A percentile compares a stretch with the other conserved stretches of the same genome.
phyloP scores from a whole-genome alignment of 2,329 filamentous ascomycete species.

The Calonectria leucothoes region DNA sequence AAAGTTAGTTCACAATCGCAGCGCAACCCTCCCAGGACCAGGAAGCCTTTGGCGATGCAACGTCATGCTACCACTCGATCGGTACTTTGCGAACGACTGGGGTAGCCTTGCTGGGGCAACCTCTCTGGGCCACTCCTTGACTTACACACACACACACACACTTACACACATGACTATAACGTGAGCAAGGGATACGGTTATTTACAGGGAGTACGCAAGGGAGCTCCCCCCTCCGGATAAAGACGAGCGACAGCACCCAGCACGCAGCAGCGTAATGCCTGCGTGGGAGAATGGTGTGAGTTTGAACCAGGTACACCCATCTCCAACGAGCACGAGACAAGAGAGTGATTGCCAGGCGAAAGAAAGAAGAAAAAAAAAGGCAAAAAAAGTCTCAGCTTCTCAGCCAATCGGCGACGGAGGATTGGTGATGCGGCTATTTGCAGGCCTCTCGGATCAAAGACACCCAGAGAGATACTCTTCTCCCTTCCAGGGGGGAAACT shows the following conservation, averaged over 20 bases:
- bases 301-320: neutral
- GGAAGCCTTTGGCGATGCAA: constrained; percentile 7
- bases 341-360: neutral
- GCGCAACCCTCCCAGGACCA: neutral
- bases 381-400: neutral
- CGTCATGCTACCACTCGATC: neutral
- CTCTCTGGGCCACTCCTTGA: neutral
- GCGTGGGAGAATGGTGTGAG: neutral
- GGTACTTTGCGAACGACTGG: neutral
- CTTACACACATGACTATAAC: neutral
- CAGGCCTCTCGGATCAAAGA: neutral
- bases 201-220: neutral
- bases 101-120: neutral
- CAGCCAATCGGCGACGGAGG: neutral
- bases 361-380: neutral
- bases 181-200: neutral
- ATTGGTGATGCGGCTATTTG: neutral
- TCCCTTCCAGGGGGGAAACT: neutral
- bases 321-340: neutral
- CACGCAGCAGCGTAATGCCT: neutral
- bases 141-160: neutral
- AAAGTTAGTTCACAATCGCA: neutral
- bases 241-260: neutral
- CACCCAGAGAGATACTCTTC: neutral
- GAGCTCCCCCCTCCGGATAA: neutral